Evolutionary conservation across 2,329 filamentous ascomycete genomes (phyloP), one percentile per base, ranked within the genome.

Genomic region (Epichloe aotearoae): DNA sequence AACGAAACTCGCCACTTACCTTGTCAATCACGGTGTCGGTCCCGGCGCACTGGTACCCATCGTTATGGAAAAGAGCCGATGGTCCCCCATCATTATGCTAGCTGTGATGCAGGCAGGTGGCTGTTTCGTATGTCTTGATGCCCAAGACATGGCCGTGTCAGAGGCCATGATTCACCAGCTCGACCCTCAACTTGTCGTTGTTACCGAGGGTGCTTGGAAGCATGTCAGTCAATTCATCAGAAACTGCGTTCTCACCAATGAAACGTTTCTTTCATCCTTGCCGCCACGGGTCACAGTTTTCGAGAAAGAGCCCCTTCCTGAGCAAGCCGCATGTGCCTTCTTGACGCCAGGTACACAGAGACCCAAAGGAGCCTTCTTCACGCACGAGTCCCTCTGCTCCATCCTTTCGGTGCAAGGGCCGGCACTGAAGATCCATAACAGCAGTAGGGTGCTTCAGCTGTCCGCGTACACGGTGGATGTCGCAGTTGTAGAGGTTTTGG

Each of bases 1-100:
- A 0, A 61, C 66, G 2, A 64, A 62, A 4, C 61, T 74, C 1
- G 66, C 69, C 2, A 65, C 64, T 2, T 66, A 74, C 47, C 69
- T 88, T 0, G 61, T 73, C 2, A 68, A 72, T 20, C 64, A 72
- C 12, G 78, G 78, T 0, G 70, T 79, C 0, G 64, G 68, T 0
- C 69, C 72, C 0, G 74, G 77, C 10, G 70, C 76, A 7, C 68
- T 84, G 4, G 74, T 89, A 1, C 81, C 80, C 5, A 72, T 89
- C 5, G 76, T 83, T 17, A 73, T 88, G 59, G 79, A 86, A 42
- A 89, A 87, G 66, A 85, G 77, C 19, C 67, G 80, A 14, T 76
- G 84, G 62, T 73, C 86, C 0, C 83, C 88, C 46, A 68, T 88
- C 39, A 75, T 82, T 6, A 82, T 90, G 53, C 70, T 90, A 19